These are phyloP conservation scores for Scenedesmus sp. DNA, from an alignment of 163 green algal genomes.

Conservation along the genomic window DNA sequence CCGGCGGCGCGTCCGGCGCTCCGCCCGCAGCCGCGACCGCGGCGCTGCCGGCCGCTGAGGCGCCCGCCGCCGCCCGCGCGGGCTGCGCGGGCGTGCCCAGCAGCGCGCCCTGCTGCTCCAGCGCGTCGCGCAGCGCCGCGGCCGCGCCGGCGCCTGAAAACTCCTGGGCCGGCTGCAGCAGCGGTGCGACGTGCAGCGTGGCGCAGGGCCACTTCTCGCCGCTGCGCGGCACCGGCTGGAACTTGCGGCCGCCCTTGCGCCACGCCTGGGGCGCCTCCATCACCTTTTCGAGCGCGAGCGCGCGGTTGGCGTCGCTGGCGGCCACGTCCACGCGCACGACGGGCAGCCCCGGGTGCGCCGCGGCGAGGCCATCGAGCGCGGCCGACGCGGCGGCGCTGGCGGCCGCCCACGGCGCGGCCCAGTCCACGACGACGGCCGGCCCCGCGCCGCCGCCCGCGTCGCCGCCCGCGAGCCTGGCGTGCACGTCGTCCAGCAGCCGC, in stretches of 20 bases:
- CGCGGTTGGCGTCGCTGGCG: conserved; percentile 34
- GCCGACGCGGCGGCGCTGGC: conserved; percentile 5
- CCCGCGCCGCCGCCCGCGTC: conserved; percentile 10
- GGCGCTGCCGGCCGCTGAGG: background rate
- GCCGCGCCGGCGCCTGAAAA: conserved; percentile 39
- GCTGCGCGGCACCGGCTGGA: conserved; percentile 57
- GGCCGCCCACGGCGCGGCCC: conserved; percentile 47
- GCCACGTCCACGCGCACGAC: conserved; percentile 49
- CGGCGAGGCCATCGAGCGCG: conserved; percentile 14
- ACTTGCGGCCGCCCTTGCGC: conserved; percentile 49
- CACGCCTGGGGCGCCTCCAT: conserved; percentile 36
- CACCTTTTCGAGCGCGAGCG: conserved; percentile 52
- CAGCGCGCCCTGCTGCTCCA: too few species aligned
- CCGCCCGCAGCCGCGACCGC: background rate
- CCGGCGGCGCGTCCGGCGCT: conserved; percentile 31
- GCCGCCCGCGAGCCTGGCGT: background rate
- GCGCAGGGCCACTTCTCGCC: conserved; percentile 70
- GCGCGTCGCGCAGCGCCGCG: conserved; percentile 16
- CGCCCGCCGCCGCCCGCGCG: background rate
- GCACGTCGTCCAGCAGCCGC: conserved; percentile 50
- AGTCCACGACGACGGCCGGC: conserved; percentile 34
- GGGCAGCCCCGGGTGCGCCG: conserved; percentile 4
- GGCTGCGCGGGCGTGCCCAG: too few species aligned
- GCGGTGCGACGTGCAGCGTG: conserved; percentile 67
- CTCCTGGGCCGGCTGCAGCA: conserved; percentile 55